Evolutionary conservation across 192 early-diverging fungal genomes (phyloP).

Genomic region (Lobosporangium transversale): DNA sequence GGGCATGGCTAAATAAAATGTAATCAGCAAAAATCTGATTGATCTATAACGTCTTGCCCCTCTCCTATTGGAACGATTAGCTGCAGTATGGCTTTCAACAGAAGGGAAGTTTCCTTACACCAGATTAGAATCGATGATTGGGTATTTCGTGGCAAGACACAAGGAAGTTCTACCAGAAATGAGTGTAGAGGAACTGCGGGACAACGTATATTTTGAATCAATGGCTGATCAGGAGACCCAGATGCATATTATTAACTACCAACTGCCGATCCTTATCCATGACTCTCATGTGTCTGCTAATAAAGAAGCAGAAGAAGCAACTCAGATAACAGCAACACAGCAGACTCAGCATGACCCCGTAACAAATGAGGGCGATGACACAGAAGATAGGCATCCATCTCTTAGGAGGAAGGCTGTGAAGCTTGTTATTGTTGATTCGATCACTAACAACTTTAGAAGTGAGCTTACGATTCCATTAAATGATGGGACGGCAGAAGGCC

Average conservation of each 20-base stretch:
- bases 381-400: neutral
- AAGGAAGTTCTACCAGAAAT: slow-evolving; percentile 24
- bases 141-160: slow-evolving; percentile 29
- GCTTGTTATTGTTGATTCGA: slow-evolving; percentile 89
- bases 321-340: neutral
- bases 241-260: slow-evolving; percentile 77
- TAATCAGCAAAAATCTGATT: no score
- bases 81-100: slow-evolving; percentile 75
- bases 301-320: neutral
- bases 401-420: slow-evolving; percentile 60
- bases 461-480: slow-evolving; percentile 21
- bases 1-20: no score
- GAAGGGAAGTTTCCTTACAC: slow-evolving; percentile 75
- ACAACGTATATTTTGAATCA: slow-evolving; percentile 74
- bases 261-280: slow-evolving; percentile 68
- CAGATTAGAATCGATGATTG: slow-evolving; percentile 65
- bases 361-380: neutral
- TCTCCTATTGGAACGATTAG: no score
- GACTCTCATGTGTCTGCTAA: slow-evolving; percentile 14
- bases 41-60: no score
- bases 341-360: no score
- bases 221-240: slow-evolving; percentile 76
- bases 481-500: neutral
- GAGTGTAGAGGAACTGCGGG: slow-evolving; percentile 21
- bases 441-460: slow-evolving; percentile 79